Evolutionary conservation across 257 asterid genomes (phyloP).

Genomic region (Ajuga chamaepitys): DNA sequence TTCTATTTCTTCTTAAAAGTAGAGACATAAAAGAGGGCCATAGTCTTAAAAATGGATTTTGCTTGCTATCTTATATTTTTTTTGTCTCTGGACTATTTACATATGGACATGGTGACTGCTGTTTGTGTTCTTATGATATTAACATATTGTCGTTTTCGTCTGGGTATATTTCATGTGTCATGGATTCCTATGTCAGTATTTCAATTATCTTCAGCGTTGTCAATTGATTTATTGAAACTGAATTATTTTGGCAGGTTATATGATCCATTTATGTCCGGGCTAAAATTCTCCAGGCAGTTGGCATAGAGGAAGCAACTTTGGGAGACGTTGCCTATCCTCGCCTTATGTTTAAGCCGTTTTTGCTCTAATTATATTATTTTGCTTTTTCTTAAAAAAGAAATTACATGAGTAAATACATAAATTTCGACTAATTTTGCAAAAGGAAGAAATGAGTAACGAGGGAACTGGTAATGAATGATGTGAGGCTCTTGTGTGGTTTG

Average conservation of each 20-base stretch:
- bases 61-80: neutral
- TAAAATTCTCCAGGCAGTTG: neutral
- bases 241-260: conserved; percentile 2
- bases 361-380: too few relatives aligned
- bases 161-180: neutral
- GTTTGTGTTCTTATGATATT: neutral
- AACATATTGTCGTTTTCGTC: neutral
- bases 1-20: neutral
- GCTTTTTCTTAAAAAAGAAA: too few relatives aligned
- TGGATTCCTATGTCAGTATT: neutral
- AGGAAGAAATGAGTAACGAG: neutral
- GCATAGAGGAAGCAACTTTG: neutral
- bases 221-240: neutral
- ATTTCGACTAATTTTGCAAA: neutral
- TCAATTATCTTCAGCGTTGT: neutral
- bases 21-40: neutral
- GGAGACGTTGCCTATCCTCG: neutral
- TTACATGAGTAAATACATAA: neutral
- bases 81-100: neutral
- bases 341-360: neutral
- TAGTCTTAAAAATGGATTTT: neutral
- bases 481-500: neutral
- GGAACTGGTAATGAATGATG: neutral
- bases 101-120: too few relatives aligned
- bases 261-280: neutral